Evolutionary conservation across 2,329 filamentous ascomycete genomes (phyloP).

Genomic region (Raffaelea arxii): DNA sequence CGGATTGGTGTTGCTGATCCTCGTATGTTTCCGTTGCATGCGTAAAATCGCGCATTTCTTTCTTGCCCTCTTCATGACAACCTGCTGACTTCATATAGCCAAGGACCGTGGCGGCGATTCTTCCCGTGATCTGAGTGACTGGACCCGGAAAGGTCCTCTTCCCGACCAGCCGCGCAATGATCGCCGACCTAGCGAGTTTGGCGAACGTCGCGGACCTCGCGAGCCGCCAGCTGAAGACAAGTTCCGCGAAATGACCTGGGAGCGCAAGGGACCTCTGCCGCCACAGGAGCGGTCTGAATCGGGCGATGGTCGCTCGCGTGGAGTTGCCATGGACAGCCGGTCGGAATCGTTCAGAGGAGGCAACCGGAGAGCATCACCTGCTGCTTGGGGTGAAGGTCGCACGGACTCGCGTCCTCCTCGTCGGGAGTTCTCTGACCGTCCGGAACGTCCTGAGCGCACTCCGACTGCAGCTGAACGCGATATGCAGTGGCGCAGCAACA

Average conservation of each 20-base stretch:
- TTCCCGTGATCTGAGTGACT: conserved; percentile 74
- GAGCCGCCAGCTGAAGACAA: conserved; percentile 65
- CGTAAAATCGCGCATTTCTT: no score
- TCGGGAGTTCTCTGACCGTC: conserved; percentile 64
- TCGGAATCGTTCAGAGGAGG: conserved; percentile 49
- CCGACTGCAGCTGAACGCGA: conserved; percentile 88
- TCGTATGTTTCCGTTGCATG: conserved; percentile 78
- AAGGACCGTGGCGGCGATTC: conserved; percentile 68
- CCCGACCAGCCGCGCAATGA: conserved; percentile 32
- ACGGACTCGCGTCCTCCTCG: conserved; percentile 60
- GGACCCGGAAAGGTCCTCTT: conserved; percentile 80
- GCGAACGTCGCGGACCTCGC: conserved; percentile 60
- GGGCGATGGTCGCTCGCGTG: conserved; percentile 43
- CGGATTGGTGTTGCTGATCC: conserved; percentile 94
- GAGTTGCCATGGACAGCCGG: conserved; percentile 42
- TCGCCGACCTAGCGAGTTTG: conserved; percentile 39
- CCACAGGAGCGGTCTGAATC: conserved; percentile 47
- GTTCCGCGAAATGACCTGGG: conserved; percentile 78
- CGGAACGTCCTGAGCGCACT: conserved; percentile 47
- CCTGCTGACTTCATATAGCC: conserved; percentile 31
- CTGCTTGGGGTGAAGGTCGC: conserved; percentile 64
- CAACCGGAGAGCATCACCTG: conserved; percentile 59
- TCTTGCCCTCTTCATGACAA: background rate
- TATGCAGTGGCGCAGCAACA: conserved; percentile 83
- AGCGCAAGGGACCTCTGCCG: conserved; percentile 84